A percentile compares a stretch with the other conserved stretches of the same genome.
phyloP scores from a whole-genome alignment of 192 early-diverging fungal species.

The Linnemannia schmuckeri region DNA sequence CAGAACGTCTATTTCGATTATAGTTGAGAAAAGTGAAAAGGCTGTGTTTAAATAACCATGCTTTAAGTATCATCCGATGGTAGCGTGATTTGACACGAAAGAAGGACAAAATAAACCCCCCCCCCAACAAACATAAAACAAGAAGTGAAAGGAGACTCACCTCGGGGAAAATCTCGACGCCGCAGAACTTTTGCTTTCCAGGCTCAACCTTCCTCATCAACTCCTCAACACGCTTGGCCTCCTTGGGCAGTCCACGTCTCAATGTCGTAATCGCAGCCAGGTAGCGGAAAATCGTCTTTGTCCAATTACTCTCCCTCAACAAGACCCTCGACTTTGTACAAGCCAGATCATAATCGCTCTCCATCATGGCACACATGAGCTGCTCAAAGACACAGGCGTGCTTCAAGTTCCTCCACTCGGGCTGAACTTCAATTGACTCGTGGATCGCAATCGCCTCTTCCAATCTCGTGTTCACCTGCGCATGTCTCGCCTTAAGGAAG shows the following conservation, averaged over 20 bases:
- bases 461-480: conserved; percentile 67
- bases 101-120: neutral
- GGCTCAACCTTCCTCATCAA: conserved; percentile 79
- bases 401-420: conserved; percentile 83
- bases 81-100: neutral
- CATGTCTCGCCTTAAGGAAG: conserved; percentile 74
- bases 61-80: no score
- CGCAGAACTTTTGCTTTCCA: conserved; percentile 81
- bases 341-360: conserved; percentile 72
- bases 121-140: neutral
- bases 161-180: conserved; percentile 84
- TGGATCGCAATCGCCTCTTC: conserved; percentile 74
- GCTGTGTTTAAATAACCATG: neutral
- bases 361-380: conserved; percentile 73
- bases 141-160: neutral
- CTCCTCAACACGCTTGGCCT: conserved; percentile 61
- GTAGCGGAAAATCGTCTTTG: conserved; percentile 85
- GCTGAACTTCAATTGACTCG: conserved; percentile 61
- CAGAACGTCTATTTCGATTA: conserved; percentile 74
- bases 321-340: conserved; percentile 72
- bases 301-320: conserved; percentile 87
- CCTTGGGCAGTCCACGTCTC: conserved; percentile 46
- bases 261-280: conserved; percentile 71
- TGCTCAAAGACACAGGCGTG: conserved; percentile 88
- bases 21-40: neutral